phyloP scores from a whole-genome alignment of 2,329 filamentous ascomycete genomes.

The Aureobasidium sp. region DNA sequence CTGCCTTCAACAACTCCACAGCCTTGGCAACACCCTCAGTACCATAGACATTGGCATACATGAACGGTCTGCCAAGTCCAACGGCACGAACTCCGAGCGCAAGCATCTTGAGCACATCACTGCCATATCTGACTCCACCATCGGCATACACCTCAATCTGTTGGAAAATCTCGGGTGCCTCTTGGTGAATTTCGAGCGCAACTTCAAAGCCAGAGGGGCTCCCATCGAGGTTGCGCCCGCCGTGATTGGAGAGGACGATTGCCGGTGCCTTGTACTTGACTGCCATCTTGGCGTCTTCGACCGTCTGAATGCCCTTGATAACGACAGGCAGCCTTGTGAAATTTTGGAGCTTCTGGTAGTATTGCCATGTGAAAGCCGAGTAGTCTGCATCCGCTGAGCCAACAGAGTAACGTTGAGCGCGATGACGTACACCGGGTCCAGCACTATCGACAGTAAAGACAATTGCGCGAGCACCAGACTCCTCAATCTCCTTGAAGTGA shows the following conservation, averaged over 20 bases:
- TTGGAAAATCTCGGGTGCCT: slow-evolving; percentile 54
- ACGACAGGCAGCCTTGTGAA: slow-evolving; percentile 36
- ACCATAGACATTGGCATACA: slow-evolving; percentile 57
- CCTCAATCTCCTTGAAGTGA: slow-evolving; percentile 29
- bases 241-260: slow-evolving; percentile 47
- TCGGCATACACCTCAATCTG: slow-evolving; percentile 57
- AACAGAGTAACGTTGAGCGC: slow-evolving; percentile 29
- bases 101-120: slow-evolving; percentile 60
- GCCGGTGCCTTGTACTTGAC: slow-evolving; percentile 38
- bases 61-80: slow-evolving; percentile 54
- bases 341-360: slow-evolving; percentile 30
- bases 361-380: slow-evolving; percentile 31
- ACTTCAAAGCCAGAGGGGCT: slow-evolving; percentile 51
- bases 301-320: slow-evolving; percentile 37
- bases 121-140: slow-evolving; percentile 56
- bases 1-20: neutral
- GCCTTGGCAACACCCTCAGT: slow-evolving; percentile 36
- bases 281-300: slow-evolving; percentile 37
- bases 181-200: slow-evolving; percentile 56
- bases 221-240: slow-evolving; percentile 45
- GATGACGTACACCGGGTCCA: slow-evolving; percentile 32
- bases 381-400: slow-evolving; percentile 26
- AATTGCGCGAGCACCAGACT: slow-evolving; percentile 34
- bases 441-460: slow-evolving; percentile 35
- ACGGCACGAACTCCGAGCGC: slow-evolving; percentile 57